Evolutionary conservation across 257 asterid species (phyloP), one percentile per base, ranked within the genome.

Genomic region (Petunia axillaris): DNA sequence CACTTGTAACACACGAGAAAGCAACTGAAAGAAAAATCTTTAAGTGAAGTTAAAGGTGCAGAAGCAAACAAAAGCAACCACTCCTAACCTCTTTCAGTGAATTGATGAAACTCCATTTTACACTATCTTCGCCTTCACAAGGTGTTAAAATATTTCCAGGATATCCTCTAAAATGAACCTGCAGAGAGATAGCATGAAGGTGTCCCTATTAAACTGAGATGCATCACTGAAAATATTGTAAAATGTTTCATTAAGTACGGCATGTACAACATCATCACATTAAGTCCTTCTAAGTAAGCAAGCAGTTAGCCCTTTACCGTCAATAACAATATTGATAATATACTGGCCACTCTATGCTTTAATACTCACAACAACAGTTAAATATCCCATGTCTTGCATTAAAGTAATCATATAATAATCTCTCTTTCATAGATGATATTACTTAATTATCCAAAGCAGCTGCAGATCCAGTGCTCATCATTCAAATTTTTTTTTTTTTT

Each of bases 161-260:
- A 85, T 91, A 96, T 77, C 97, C 98, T 87, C 99, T 92, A 81
- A 96, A 96, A 90, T 96, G 98, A 83, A 93, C 90, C 99, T 95
- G 93, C 87, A 87, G 52, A 75, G 79, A 75, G 63, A 83, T 79
- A 54, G n/a, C 55, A 8, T 5, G 41, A 82, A 46, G 37, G 37
- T 73, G 44, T 80, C 52, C n/a, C 38, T 7, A 16, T 36, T 59
- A 79, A 50, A 37, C 6, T n/a, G 39, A 8, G 67, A 75, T 5
- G 65, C 64, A 52, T 75, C 53, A 39, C 43, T 5, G 64, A 84
- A 46, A 59, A 43, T 36, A 59, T 40, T 75, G 13, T 53, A 25
- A 43, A 44, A 9, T 46, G 43, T 10, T 43, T 50, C 53, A 77
- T 65, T 54, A 52, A 44, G 43, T 36, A 71, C 46, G 35, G 35